Evolutionary conservation across 306 rosid species (phyloP).

Genomic region (Rubus idaeus): DNA sequence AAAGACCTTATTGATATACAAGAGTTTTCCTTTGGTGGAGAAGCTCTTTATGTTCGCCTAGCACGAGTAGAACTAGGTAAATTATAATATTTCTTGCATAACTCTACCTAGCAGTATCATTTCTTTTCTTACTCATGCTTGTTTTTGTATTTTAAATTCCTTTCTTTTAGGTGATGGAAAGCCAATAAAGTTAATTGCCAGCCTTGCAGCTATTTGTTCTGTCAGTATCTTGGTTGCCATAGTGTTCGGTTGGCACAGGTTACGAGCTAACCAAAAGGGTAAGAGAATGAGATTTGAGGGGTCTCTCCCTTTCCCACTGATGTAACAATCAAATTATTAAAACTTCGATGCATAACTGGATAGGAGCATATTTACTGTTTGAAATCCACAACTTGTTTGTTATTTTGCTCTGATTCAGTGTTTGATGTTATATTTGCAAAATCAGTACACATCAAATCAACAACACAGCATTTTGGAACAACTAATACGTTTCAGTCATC

Average conservation of each 20-base stretch:
- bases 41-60: constrained; percentile 12
- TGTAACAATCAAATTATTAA: too few relatives aligned
- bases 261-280: constrained; percentile 9
- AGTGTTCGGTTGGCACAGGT: neutral
- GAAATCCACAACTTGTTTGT: neutral
- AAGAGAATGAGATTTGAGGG: neutral
- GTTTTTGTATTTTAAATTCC: neutral
- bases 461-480: neutral
- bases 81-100: neutral
- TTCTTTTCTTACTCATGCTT: neutral
- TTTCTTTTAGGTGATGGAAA: neutral
- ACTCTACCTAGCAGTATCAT: neutral
- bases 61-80: constrained; percentile 39
- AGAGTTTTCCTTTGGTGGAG: neutral
- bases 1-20: constrained; percentile 22
- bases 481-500: neutral
- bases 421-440: neutral
- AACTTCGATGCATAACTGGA: too few relatives aligned
- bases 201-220: neutral
- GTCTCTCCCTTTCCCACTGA: too few relatives aligned
- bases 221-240: neutral
- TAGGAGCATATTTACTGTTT: neutral
- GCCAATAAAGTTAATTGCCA: neutral
- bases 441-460: neutral
- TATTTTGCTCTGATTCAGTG: neutral